Evolutionary conservation across 768 basidiomycete genomes (phyloP).

Genomic region (Psilocybe cubensis): DNA sequence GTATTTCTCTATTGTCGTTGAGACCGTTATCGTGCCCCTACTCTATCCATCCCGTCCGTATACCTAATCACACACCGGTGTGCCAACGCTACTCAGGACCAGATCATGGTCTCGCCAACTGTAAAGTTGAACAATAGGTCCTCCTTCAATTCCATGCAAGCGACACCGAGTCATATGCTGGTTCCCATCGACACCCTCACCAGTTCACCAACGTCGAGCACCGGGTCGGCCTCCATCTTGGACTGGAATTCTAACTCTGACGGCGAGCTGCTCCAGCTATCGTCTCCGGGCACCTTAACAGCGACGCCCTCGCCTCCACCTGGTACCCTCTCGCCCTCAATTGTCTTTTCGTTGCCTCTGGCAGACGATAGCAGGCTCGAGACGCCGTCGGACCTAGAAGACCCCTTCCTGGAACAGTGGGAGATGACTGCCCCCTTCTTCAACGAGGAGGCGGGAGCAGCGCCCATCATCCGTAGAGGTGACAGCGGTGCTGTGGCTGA

Average conservation of each 20-base stretch:
- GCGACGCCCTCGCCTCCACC: constrained; percentile 2
- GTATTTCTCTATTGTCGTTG: background rate
- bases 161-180: constrained; percentile 2
- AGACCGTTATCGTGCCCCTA: background rate
- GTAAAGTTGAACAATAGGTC: constrained; percentile 6
- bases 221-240: constrained; percentile 24
- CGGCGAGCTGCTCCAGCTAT: constrained; percentile 19
- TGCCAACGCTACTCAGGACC: background rate
- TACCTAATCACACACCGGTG: background rate
- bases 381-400: background rate
- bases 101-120: constrained; percentile 9
- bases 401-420: background rate
- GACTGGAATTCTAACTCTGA: constrained; percentile 27
- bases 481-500: background rate
- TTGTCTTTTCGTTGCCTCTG: constrained; percentile 3
- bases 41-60: background rate
- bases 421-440: constrained; percentile 1
- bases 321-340: background rate
- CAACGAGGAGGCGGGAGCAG: background rate
- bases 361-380: background rate
- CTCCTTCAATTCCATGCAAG: background rate
- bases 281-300: constrained; percentile 16
- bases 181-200: constrained; percentile 20
- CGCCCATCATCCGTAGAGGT: constrained; percentile 6
- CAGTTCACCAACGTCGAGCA: constrained; percentile 23